These are phyloP conservation scores for Theileria equi DNA, from an alignment of 169 alveolate genomes.

Conservation along the genomic window DNA sequence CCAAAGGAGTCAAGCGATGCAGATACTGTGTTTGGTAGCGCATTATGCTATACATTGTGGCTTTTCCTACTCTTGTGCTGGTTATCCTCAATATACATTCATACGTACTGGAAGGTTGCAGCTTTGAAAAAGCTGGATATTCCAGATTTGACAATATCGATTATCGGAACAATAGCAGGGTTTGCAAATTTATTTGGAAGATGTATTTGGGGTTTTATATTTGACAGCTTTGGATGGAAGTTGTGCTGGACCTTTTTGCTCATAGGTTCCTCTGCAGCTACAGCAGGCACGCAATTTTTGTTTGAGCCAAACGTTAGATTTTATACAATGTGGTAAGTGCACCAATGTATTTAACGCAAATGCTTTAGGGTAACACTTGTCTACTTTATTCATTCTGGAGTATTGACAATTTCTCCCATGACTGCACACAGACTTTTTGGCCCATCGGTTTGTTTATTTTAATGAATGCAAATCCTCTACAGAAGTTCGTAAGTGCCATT, in stretches of 20 bases:
- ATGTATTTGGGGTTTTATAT: slow-evolving; percentile 52
- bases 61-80: slow-evolving; percentile 33
- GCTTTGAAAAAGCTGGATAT: slow-evolving; percentile 36
- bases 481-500: slow-evolving; percentile 34
- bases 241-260: slow-evolving; percentile 33
- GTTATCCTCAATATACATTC: slow-evolving; percentile 46
- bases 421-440: slow-evolving; percentile 44
- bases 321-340: slow-evolving; percentile 41
- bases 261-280: not conserved
- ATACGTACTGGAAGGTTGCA: slow-evolving; percentile 50
- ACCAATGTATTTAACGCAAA: not conserved
- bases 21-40: not conserved
- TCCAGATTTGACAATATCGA: slow-evolving; percentile 8
- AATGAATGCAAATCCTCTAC: not conserved
- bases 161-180: slow-evolving; percentile 13
- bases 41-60: slow-evolving; percentile 22
- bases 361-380: slow-evolving; percentile 38
- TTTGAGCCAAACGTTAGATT: slow-evolving; percentile 18
- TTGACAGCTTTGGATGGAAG: slow-evolving; percentile 57
- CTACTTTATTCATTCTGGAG: slow-evolving; percentile 54
- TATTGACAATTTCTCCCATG: slow-evolving; percentile 42
- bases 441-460: slow-evolving; percentile 21
- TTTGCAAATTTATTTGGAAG: slow-evolving; percentile 39
- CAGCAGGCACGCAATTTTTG: slow-evolving; percentile 19
- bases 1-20: not conserved